These are phyloP conservation scores for Rhexocercosporidium sp. DNA, from an alignment of 2,329 filamentous ascomycete species.

Conservation along the genomic window DNA sequence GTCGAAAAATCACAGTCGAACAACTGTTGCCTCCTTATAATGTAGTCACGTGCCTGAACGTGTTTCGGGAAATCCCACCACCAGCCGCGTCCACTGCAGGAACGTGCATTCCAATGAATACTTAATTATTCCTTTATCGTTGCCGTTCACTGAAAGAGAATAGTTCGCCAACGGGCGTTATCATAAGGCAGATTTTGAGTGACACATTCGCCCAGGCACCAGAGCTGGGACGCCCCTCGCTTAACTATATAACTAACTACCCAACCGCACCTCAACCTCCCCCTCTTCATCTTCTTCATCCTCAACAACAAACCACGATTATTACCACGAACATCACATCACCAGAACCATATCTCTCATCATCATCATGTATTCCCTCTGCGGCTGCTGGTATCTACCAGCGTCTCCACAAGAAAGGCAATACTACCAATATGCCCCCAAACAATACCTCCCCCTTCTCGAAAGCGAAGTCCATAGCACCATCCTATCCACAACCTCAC, in stretches of 20 bases:
- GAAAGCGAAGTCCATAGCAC: constrained; percentile 62
- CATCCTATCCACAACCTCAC: constrained; percentile 58
- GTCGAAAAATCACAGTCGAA: not conserved
- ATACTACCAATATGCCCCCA: constrained; percentile 29
- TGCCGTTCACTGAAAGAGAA: not conserved
- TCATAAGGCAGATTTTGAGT: not conserved
- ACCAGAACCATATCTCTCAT: not conserved
- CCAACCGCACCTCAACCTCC: not conserved
- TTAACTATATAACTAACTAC: not conserved
- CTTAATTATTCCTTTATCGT: not conserved
- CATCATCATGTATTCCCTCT: constrained; percentile 22
- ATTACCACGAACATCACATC: not conserved
- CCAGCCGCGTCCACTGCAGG: too few species aligned
- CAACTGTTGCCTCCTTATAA: not conserved
- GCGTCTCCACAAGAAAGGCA: not conserved
- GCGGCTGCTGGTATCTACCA: constrained; percentile 31
- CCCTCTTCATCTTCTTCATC: not conserved
- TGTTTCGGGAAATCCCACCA: not conserved
- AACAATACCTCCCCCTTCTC: constrained; percentile 61
- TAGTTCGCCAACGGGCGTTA: not conserved
- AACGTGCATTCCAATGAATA: too few species aligned
- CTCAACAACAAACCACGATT: constrained; percentile 6
- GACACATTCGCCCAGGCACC: constrained; percentile 1
- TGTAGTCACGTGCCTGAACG: not conserved
- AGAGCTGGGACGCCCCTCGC: not conserved